Conservation (phyloP, 2,329 filamentous ascomycete species). For the Colletotrichum orchidophilum region DNA sequence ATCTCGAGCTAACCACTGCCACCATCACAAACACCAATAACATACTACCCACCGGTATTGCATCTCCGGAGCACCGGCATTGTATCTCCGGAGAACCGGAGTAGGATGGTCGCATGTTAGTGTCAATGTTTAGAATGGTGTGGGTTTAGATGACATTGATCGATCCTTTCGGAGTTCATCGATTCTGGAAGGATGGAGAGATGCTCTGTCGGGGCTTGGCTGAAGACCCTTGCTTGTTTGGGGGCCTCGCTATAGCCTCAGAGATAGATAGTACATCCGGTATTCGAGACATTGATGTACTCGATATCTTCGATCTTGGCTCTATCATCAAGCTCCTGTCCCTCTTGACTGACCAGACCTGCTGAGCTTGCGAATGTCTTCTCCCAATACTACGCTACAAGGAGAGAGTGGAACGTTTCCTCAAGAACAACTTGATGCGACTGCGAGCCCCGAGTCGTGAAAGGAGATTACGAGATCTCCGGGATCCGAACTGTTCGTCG, state of each 20-base stretch:
- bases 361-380: background rate
- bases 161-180: constrained; percentile 22
- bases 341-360: background rate
- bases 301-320: constrained; percentile 1
- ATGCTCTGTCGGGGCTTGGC: background rate
- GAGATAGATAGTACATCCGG: constrained; percentile 23
- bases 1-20: background rate
- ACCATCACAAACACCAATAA: background rate
- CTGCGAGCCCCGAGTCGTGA: background rate
- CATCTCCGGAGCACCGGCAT: background rate
- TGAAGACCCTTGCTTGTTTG: background rate
- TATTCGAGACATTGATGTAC: constrained; percentile 1
- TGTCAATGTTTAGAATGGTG: background rate
- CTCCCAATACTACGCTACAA: background rate
- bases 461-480: background rate
- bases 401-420: background rate
- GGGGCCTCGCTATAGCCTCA: background rate
- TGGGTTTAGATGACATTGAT: constrained; percentile 19
- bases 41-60: background rate
- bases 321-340: background rate
- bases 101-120: background rate
- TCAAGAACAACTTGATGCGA: background rate
- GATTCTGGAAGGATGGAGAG: background rate
- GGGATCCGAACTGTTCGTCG: background rate
- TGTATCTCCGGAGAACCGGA: background rate